Evolutionary conservation across 225 moss, liverwort and hornwort genomes (phyloP).

Genomic region (Anthoceros angustus): DNA sequence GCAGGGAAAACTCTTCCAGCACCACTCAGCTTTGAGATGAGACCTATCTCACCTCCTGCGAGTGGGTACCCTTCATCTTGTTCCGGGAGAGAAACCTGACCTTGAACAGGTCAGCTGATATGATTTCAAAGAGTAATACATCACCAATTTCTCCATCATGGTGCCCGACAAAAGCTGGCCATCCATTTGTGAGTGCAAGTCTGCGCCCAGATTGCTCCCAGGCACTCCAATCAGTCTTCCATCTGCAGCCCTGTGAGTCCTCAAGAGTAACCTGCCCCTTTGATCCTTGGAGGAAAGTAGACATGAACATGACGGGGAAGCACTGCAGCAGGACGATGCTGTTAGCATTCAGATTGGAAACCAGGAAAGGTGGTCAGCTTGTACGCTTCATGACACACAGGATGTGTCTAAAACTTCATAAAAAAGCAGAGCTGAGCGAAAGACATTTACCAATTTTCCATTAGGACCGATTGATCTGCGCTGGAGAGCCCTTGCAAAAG

Average conservation of each 20-base stretch:
- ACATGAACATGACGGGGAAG: conserved; percentile 42
- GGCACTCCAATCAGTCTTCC: conserved; percentile 39
- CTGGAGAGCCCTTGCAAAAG: conserved; percentile 40
- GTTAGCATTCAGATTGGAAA: background rate
- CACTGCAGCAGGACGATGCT: conserved; percentile 16
- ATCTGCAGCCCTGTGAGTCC: conserved; percentile 23
- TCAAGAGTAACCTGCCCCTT: conserved; percentile 27
- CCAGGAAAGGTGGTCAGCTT: background rate
- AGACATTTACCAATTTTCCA: conserved; percentile 32
- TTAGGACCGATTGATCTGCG: conserved; percentile 31
- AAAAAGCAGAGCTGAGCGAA: background rate
- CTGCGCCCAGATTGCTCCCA: conserved; percentile 47
- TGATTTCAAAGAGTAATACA: conserved; percentile 34
- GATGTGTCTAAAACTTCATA: background rate
- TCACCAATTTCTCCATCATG: conserved; percentile 35
- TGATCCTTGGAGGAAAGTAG: conserved; percentile 29
- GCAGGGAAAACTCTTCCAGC: no score
- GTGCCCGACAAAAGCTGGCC: conserved; percentile 36
- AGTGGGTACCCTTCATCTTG: conserved; percentile 16
- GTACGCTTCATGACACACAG: background rate
- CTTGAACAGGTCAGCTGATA: conserved; percentile 22
- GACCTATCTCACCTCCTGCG: conserved; percentile 3
- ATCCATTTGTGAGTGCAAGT: conserved; percentile 33
- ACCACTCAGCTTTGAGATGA: conserved; percentile 2
- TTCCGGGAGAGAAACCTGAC: conserved; percentile 26